Evolutionary conservation across 164 flowering plant species (phyloP).

Genomic region (Buxus sempervirens): DNA sequence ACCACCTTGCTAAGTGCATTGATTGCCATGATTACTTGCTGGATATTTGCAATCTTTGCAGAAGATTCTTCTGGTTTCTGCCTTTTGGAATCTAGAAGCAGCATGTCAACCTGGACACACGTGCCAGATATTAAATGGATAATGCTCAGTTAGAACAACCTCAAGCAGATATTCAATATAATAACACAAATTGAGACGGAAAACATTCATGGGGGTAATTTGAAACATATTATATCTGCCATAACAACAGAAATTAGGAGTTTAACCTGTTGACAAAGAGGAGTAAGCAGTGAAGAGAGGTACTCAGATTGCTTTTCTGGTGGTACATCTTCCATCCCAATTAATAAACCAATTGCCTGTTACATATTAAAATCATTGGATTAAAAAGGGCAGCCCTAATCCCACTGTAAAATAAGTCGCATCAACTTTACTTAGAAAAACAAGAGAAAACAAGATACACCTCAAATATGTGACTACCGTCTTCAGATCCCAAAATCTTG

Average conservation of each 20-base stretch:
- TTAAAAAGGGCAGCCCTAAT: constrained; percentile 1
- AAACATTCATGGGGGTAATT: background rate
- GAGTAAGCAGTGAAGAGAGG: constrained; percentile 78
- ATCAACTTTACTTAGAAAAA: background rate
- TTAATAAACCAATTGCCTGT: constrained; percentile 92
- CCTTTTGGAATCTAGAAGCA: constrained; percentile 50
- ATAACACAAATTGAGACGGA: background rate
- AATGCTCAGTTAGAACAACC: background rate
- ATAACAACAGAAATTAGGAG: constrained; percentile 6
- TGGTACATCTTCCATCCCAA: constrained; percentile 94
- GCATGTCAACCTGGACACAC: constrained; percentile 62
- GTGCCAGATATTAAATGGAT: background rate
- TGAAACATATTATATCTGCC: background rate
- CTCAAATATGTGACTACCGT: constrained; percentile 97
- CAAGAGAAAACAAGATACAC: constrained; percentile 29
- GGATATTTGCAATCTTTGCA: constrained; percentile 57
- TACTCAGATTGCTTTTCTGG: constrained; percentile 83
- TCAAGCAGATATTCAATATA: background rate
- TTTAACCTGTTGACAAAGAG: constrained; percentile 92
- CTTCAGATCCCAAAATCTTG: constrained; percentile 60
- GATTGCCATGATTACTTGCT: constrained; percentile 82
- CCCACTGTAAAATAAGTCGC: background rate
- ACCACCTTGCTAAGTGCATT: constrained; percentile 96
- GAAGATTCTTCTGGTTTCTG: constrained; percentile 46
- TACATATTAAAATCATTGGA: constrained; percentile 6